Base-by-base conservation (phyloP, 768 basidiomycete genomes). In the Serendipita sp. region DNA sequence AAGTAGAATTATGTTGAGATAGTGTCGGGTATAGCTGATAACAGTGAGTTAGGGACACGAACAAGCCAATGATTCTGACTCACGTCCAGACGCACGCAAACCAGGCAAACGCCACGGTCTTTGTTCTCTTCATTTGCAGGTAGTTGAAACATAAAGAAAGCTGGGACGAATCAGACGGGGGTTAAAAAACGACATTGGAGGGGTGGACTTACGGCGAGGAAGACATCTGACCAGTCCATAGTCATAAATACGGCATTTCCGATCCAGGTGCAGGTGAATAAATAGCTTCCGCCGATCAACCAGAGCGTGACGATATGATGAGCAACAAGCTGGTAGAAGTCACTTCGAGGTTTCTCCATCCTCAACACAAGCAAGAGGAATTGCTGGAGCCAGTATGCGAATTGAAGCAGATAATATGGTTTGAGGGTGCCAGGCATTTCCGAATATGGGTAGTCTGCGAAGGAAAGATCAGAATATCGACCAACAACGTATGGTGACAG, bases 241-340 rank as follows among this genome's bases (percentile, higher is more conserved):
- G 92, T 96, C 76, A 94, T 80, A 70, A 86, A 98, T 34, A 99
- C 82, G 3, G 92, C 87, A 68, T 89, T 88, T 8, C 96, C 96
- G 47, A 98, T 93, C 63, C 82, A 74, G 0, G 93, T 97, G 63
- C 91, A 47, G 74, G 91, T 93, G 68, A 85, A 66, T 37, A 85
- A 68, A 70, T 92, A 90, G 69, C 89, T 92, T 89, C 91, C 91
- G 84, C 92, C 86, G 44, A 98, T 82, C 30, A 98, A 79, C 92
- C 93, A 99, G 11, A 98, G 78, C 0, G 96, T 97, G 63, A 98
- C 91, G 47, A 93, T 70, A 72, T 99, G 96, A 72, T 99, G 96
- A 0, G 81, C 81, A 18, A 96, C 81, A 15, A 97, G 83, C 73
- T 97, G 95, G n/a, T 73, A 69, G 72, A 86, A 92, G 73, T 99